A percentile compares a stretch with the other conserved stretches of the same genome.
Conservation (phyloP, 169 alveolate genomes). For the Babesia caballi region DNA sequence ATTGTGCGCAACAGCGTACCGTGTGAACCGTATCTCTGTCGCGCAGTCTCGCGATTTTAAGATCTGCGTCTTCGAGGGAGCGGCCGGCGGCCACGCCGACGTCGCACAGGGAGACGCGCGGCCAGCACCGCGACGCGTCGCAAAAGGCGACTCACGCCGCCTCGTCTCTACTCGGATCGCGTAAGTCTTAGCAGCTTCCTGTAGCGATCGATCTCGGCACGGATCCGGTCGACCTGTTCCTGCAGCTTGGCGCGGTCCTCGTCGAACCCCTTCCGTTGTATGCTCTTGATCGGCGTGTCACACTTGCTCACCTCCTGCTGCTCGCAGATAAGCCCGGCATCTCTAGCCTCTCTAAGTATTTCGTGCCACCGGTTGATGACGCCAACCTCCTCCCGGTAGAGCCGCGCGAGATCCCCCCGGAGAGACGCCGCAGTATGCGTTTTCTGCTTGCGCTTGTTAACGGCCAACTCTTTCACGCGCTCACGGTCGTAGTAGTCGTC, state of each 20-base stretch:
- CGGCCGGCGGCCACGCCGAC: background rate
- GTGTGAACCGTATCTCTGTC: background rate
- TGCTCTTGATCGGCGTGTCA: slow-evolving; percentile 37
- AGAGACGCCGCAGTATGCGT: slow-evolving; percentile 35
- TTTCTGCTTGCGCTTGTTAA: slow-evolving; percentile 7
- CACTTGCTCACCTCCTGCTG: background rate
- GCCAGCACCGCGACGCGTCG: background rate
- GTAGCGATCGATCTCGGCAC: slow-evolving; percentile 42
- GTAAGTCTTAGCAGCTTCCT: slow-evolving; percentile 32
- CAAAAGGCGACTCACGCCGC: no score
- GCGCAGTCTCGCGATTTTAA: slow-evolving; percentile 9
- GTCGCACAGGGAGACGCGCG: slow-evolving; percentile 8
- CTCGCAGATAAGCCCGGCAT: background rate
- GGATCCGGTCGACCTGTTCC: slow-evolving; percentile 15
- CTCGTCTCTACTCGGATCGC: background rate
- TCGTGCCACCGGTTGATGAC: slow-evolving; percentile 57
- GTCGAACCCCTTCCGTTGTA: slow-evolving; percentile 25
- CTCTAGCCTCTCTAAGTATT: slow-evolving; percentile 3
- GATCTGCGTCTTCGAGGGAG: slow-evolving; percentile 1
- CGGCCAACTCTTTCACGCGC: background rate
- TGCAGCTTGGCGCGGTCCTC: slow-evolving; percentile 45
- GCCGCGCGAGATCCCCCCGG: background rate
- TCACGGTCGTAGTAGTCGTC: slow-evolving; percentile 57
- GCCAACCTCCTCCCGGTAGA: slow-evolving; percentile 43
- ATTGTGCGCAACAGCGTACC: background rate